Base-by-base conservation (phyloP, 306 rosid genomes). In the Arachis hypogaea region DNA sequence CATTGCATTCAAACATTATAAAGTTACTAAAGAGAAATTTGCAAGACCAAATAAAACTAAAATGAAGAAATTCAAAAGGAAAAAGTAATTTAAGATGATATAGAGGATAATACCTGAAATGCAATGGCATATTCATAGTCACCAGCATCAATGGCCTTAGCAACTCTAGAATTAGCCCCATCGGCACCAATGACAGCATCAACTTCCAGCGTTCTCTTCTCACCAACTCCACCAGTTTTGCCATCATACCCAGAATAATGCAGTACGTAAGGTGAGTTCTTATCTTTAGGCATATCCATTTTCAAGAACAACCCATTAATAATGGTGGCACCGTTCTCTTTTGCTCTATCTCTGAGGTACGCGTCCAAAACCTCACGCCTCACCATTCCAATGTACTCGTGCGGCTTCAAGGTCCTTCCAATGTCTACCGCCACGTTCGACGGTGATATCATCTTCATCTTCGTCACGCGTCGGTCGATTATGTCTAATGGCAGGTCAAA, bases 371-470 rank as follows among this genome's bases (percentile, higher is more conserved):
- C 97, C 83, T 92, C 99, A 2, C 99, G 90, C 64, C 99, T 78
- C 3, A 95, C 93, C 99, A 95, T 95, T 1, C 99, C 99, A 4
- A 95, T 95, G 71, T 90, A 95, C 86, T 95, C 99, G 69, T 95
- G 98, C 22, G 98, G 90, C 78, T 95, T 95, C 14, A 95, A 75
- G 3, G 97, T 95, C 59, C 54, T 82, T 0, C 99, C 98, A 57
- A 95, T 92, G 59, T 95, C 98, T 3, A 95, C 99, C 10, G 97
- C 99, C 11, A 95, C 98, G 59, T 95, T 95, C 12, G 99, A 95
- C 69, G 98, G 99, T 10, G 99, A 95, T 2, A 95, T 90, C 99
- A 95, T 92, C 90, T 95, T 92, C 99, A 95, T 95, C 82, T 90
- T 92, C 2, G 98, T 95, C 12, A 95, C 99, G 5, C 90, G 86